Base-by-base conservation (phyloP, 2,329 filamentous ascomycete genomes). In the Pseudopyrenochaeta lycopersici region DNA sequence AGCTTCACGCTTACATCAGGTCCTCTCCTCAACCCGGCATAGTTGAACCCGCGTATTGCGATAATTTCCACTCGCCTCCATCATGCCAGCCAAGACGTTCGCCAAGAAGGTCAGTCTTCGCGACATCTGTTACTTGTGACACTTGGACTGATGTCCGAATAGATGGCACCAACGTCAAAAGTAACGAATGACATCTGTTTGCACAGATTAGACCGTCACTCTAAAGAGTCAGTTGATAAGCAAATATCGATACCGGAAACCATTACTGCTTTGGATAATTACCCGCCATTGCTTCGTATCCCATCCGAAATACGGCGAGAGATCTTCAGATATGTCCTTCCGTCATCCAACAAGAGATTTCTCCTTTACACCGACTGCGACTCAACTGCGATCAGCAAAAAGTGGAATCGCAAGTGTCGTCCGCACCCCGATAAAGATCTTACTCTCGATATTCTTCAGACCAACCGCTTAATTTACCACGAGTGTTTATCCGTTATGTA, bases 311-410 rank as follows among this genome's bases (percentile, higher is more conserved):
- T 77, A 36, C 67, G 74, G 18, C 67, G 72, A 45, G 72, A 76
- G 45, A 77, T 77, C 43, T 67, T 75, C 49, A 64, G 70, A 64
- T 73, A 75, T 59, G 61, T 77, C 31, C 59, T 77, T 12, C 74
- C 74, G 4, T 72, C 69, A 21, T 72, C 71, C 12, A 72, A 73
- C 52, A 78, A 75, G 33, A 76, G 79, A 17, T 78, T 81, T 53
- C 73, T 79, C 11, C 71, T 82, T 54, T 77, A 78, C 62, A 81
- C 78, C 29, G 74, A 79, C 60, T 77, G 77, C 56, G 74, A 77
- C 20, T 61, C 74, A 7, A 71, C 63, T 15, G 66, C 65, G 9
- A 62, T 81, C 46, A 76, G 74, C 59, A 71, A 71, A 48, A 74
- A 70, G 46, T 75, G 69, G 69, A 75, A 73, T 49, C 66, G 66